Base-by-base conservation (phyloP, 2,329 filamentous ascomycete genomes). In the Cordyceps fumosorosea region DNA sequence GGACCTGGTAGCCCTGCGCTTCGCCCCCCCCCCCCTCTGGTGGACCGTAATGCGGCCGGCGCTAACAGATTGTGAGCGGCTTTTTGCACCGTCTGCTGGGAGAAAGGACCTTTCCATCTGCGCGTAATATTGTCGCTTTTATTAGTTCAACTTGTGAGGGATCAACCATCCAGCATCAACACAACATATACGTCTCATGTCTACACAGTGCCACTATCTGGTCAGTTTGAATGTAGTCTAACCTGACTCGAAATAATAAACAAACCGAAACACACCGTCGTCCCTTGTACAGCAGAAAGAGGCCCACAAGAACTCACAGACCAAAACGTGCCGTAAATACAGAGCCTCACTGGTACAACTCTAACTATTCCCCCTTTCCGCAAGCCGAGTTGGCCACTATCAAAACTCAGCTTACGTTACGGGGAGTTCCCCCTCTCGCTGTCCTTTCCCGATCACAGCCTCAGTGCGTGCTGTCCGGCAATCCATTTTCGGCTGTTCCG, bases 401-500 rank as follows among this genome's bases (percentile, higher is more conserved):
- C 40, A n/a, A 14, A 12, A 16, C 48, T 29, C 48, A 18, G 48
- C 18, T 53, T 53, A 34, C n/a, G 51, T 40, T 56, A 34, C 42
- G 24, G 54, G 2, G 11, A 37, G 12, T 37, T 37, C 11, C 11
- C 11, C 34, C 29, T 55, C 34, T 29, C 12, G 8, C 10, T 16
- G 42, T 20, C 24, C 53, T 3, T 14, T 24, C 16, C 26, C 1
- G 42, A 47, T 50, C 24, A 40, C 29, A 20, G 18, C 29, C 16
- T 45, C 37, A 29, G 3, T 6, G 48, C 12, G 50, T 18, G 37
- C 18, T 52, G 57, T 20, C 57, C 48, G 57, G 57, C n/a, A 60
- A 26, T 60, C 57, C 57, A 47, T 60, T 53, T 60, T 60, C 57
- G 57, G 57, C 48, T 53, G 12, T 53, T 60, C 48, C 57, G 48